Conservation (phyloP, 2,329 filamentous ascomycete genomes). For the Fusarium ramigenum region DNA sequence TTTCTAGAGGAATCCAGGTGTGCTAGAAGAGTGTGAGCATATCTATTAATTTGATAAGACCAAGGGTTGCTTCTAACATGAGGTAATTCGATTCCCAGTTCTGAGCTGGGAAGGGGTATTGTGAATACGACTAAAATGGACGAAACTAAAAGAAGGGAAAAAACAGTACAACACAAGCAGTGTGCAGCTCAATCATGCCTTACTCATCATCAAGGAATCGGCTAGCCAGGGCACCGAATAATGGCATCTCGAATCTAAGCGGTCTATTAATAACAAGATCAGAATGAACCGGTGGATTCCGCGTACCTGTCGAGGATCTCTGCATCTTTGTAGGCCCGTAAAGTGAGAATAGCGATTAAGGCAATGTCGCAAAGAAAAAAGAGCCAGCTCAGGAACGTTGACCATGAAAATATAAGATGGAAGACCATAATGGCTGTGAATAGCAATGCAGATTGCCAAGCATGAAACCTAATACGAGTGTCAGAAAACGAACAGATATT, state of each 20-base stretch:
- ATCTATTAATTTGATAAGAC: background rate
- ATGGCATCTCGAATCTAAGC: slow-evolving; percentile 82
- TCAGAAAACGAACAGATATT: slow-evolving; percentile 13
- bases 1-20: background rate
- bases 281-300: background rate
- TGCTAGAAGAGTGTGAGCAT: background rate
- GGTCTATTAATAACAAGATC: slow-evolving; percentile 1
- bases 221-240: slow-evolving; percentile 86
- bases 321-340: slow-evolving; percentile 87
- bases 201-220: slow-evolving; percentile 88
- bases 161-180: background rate
- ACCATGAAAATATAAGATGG: slow-evolving; percentile 89
- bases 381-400: slow-evolving; percentile 82
- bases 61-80: background rate
- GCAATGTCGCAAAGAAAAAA: slow-evolving; percentile 79
- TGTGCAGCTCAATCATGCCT: slow-evolving; percentile 2
- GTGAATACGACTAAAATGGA: background rate
- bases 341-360: slow-evolving; percentile 78
- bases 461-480: slow-evolving; percentile 77
- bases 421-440: slow-evolving; percentile 80
- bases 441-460: slow-evolving; percentile 89
- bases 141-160: background rate
- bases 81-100: background rate
- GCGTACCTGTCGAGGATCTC: slow-evolving; percentile 69
- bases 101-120: slow-evolving; percentile 26